Conservation (phyloP, 2,329 filamentous ascomycete species). For the Chalaropsis ovoidea region DNA sequence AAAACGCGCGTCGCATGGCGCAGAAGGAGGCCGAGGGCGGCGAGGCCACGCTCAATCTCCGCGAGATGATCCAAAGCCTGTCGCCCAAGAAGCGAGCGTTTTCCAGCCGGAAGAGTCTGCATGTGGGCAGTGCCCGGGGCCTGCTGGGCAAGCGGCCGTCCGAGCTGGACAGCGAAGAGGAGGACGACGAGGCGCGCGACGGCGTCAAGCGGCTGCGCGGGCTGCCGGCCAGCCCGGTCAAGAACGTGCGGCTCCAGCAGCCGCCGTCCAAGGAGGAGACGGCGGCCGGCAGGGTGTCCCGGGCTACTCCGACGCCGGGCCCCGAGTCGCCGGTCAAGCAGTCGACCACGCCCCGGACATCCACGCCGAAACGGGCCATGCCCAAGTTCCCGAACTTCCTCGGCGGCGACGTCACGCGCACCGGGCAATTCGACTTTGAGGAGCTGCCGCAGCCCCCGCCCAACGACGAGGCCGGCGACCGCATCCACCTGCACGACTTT, state of each 20-base stretch:
- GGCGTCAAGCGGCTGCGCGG: slow-evolving; percentile 60
- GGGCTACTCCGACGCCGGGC: slow-evolving; percentile 34
- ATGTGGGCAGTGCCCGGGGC: slow-evolving; percentile 62
- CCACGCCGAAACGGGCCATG: slow-evolving; percentile 30
- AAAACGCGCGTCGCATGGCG: slow-evolving; percentile 48
- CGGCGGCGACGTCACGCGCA: slow-evolving; percentile 29
- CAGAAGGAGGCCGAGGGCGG: slow-evolving; percentile 43
- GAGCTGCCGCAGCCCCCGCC: slow-evolving; percentile 30
- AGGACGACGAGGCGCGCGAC: slow-evolving; percentile 47
- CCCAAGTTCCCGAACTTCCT: slow-evolving; percentile 20
- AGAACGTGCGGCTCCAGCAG: slow-evolving; percentile 59
- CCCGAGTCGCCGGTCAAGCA: slow-evolving; percentile 35
- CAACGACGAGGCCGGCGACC: slow-evolving; percentile 41
- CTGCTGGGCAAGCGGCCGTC: slow-evolving; percentile 63
- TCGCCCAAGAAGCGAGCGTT: slow-evolving; percentile 62
- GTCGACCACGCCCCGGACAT: slow-evolving; percentile 43
- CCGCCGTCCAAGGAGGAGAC: slow-evolving; percentile 58
- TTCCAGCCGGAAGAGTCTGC: slow-evolving; percentile 63
- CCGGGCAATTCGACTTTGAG: slow-evolving; percentile 34
- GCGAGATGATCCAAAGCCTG: slow-evolving; percentile 66
- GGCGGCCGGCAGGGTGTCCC: slow-evolving; percentile 49
- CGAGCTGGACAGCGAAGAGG: slow-evolving; percentile 56
- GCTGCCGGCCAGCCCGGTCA: slow-evolving; percentile 66
- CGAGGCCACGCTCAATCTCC: slow-evolving; percentile 57
- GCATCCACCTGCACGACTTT: slow-evolving; percentile 82